phyloP scores from a whole-genome alignment of 2,329 filamentous ascomycete species.

The Aspergillus glaucus region DNA sequence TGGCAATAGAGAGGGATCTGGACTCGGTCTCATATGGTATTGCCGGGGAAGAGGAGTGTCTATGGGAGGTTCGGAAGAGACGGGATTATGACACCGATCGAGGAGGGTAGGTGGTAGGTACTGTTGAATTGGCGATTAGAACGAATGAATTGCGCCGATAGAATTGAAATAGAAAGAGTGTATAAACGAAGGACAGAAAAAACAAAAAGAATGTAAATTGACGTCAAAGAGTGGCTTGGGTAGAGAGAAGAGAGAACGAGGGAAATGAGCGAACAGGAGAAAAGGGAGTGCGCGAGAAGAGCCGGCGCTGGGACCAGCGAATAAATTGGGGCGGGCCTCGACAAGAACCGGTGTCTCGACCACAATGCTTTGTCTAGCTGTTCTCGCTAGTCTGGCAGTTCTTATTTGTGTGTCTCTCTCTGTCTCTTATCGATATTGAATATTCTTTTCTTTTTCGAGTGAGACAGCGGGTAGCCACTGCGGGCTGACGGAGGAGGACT shows the following conservation, averaged over 20 bases:
- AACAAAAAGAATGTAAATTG: background rate
- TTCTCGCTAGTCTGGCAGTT: too few species aligned
- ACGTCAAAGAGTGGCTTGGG: background rate
- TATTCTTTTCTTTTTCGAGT: too few species aligned
- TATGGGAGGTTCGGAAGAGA: constrained; percentile 11
- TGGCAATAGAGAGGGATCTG: constrained; percentile 6
- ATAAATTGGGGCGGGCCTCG: too few species aligned
- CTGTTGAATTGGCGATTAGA: background rate
- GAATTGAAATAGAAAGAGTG: background rate
- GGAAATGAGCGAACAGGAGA: background rate
- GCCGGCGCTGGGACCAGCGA: too few species aligned
- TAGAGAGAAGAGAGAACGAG: constrained; percentile 1
- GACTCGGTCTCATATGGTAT: constrained; percentile 18
- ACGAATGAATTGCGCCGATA: background rate
- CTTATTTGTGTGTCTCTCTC: too few species aligned
- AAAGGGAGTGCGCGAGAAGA: background rate
- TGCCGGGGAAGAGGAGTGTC: constrained; percentile 4
- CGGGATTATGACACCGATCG: constrained; percentile 1
- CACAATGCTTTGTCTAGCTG: too few species aligned
- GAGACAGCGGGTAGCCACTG: too few species aligned
- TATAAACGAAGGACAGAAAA: background rate
- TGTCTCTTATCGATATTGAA: too few species aligned
- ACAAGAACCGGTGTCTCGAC: too few species aligned
- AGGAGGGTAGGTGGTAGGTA: constrained; percentile 1
- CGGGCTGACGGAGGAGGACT: too few species aligned